Conservation (phyloP, 352 stramenopile species). For the Saprolegnia diclina region DNA sequence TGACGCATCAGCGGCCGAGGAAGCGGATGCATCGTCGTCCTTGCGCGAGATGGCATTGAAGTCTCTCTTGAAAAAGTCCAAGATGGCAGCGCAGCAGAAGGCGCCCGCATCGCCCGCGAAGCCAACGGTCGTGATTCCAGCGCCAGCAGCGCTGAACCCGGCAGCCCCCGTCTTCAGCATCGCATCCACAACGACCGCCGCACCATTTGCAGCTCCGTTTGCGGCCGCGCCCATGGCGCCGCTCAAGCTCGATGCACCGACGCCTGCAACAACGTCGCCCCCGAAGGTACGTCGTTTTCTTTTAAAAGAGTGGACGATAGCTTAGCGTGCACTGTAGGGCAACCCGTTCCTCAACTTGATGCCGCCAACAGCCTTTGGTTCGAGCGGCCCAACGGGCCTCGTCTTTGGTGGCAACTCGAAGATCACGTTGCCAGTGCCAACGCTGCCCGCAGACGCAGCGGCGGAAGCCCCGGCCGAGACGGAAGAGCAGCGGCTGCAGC, state of each 20-base stretch:
- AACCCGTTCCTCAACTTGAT: constrained; percentile 37
- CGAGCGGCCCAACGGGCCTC: constrained; percentile 45
- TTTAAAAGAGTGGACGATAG: too few relatives aligned
- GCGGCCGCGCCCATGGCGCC: constrained; percentile 14
- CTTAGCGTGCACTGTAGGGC: too few relatives aligned
- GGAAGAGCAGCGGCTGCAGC: constrained; percentile 6
- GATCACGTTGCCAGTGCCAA: constrained; percentile 63
- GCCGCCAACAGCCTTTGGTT: constrained; percentile 38
- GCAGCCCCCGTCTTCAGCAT: constrained; percentile 14
- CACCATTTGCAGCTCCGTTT: constrained; percentile 19
- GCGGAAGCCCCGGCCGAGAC: neutral
- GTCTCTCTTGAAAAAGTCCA: constrained; percentile 21
- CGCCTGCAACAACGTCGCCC: constrained; percentile 4
- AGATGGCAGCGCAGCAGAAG: constrained; percentile 13
- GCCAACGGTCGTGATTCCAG: constrained; percentile 25
- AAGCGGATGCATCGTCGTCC: constrained; percentile 28
- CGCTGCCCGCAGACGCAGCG: constrained; percentile 35
- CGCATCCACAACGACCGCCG: constrained; percentile 27
- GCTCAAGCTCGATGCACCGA: neutral
- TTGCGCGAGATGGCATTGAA: constrained; percentile 11
- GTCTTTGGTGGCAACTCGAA: constrained; percentile 66
- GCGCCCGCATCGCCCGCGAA: neutral
- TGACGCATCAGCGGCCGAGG: constrained; percentile 21
- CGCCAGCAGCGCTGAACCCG: constrained; percentile 29
- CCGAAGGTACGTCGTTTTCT: constrained; percentile 10